Conservation (phyloP, 2,329 filamentous ascomycete species). For the Cladosporium sp. region DNA sequence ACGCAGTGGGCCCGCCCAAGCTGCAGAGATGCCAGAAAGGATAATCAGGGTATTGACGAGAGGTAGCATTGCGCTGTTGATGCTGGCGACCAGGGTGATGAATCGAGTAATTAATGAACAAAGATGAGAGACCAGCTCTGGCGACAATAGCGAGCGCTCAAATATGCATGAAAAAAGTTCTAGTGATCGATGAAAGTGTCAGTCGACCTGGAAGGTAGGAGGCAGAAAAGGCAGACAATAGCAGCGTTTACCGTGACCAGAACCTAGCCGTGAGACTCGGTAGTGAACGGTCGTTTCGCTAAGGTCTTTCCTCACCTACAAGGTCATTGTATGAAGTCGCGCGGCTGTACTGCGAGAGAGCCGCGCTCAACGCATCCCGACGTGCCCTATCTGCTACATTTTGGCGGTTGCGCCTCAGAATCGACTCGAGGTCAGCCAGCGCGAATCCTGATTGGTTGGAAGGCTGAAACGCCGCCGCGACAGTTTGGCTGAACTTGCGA, state of each 20-base stretch:
- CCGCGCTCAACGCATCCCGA: neutral
- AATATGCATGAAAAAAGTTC: no score
- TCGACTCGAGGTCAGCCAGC: neutral
- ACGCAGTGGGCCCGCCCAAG: neutral
- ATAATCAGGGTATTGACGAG: constrained; percentile 1
- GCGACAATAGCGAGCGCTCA: neutral
- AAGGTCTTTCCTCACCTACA: neutral
- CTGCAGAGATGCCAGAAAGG: neutral
- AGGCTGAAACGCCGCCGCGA: neutral
- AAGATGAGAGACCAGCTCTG: constrained; percentile 1
- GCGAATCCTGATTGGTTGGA: neutral
- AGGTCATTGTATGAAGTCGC: neutral
- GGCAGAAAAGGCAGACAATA: neutral
- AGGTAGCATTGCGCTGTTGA: neutral
- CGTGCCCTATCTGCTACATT: neutral
- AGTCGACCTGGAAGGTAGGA: no score
- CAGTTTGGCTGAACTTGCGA: no score
- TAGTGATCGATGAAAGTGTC: no score
- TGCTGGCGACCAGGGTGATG: no score
- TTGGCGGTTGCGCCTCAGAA: neutral
- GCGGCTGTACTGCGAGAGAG: neutral
- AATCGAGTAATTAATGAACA: no score
- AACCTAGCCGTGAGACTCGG: no score
- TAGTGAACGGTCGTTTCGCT: no score
- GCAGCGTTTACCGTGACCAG: neutral